Evolutionary conservation across 2,329 filamentous ascomycete species (phyloP).

Genomic region (Mollisia scopiformis): DNA sequence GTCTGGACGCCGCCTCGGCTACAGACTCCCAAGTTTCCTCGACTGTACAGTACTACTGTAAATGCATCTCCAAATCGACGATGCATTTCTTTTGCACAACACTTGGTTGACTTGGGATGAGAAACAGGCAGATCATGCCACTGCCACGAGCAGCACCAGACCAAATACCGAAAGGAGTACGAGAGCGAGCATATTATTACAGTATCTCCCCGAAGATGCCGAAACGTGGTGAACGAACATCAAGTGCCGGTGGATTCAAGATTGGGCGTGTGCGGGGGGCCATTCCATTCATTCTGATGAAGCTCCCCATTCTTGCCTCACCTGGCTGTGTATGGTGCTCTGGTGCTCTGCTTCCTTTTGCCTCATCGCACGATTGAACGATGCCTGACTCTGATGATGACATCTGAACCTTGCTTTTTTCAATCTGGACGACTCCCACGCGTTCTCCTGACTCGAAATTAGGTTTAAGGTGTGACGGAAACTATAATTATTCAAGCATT

Average conservation of each 20-base stretch:
- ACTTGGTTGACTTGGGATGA: constrained; percentile 4
- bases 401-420: not conserved
- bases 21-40: too few species aligned
- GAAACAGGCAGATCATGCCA: not conserved
- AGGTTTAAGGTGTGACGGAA: not conserved
- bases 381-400: not conserved
- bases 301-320: constrained; percentile 1
- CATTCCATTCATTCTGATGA: too few species aligned
- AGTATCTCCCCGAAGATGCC: not conserved
- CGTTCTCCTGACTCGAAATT: constrained; percentile 4
- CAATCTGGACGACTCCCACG: not conserved
- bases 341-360: not conserved
- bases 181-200: not conserved
- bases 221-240: not conserved
- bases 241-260: constrained; percentile 3
- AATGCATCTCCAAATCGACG: not conserved
- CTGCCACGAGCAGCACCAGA: not conserved
- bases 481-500: not conserved
- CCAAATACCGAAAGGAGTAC: not conserved
- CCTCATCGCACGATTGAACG: too few species aligned
- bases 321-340: too few species aligned
- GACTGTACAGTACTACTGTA: too few species aligned
- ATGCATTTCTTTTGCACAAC: not conserved
- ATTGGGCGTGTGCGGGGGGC: constrained; percentile 1
- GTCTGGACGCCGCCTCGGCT: constrained; percentile 7